Evolutionary conservation across 257 asterid genomes (phyloP), one percentile per base, ranked within the genome.

Genomic region (Fraxinus quadrangulata): DNA sequence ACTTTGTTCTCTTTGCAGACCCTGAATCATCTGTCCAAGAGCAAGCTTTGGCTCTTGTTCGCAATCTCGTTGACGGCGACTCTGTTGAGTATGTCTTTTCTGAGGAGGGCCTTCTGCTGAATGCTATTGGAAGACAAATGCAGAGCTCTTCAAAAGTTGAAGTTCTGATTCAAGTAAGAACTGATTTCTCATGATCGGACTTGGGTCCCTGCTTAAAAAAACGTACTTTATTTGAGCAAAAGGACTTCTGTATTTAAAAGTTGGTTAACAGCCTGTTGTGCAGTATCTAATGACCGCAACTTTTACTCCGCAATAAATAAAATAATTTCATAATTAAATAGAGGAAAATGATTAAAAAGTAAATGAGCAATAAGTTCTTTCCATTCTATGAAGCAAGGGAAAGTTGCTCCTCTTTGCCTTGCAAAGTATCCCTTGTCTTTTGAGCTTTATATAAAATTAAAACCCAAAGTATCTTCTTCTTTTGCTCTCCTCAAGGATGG

Each of bases 21-120:
- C 91, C 93, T 21, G 99, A 95, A 83, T 85, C 89, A 76, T 84
- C 90, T 47, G 97, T 95, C 80, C 98, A 93, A 85, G 97, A 86
- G 89, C 99, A 95, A 86, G 94, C 91, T 79, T 82, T 93, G 85
- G 96, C 94, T 78, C 84, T 95, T 79, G 82, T 87, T 75, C 81
- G 99, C 78, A 95, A 95, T 85, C 94, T 95, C 37, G 91, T 93
- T 81, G 97, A 88, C 85, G 97, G 99, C 63, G 87, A 87, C 82
- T 89, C 90, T 70, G 83, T 88, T 24, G 86, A 91, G 45, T 89
- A 84, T 84, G 91, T 90, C 61, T 86, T 95, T 83, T 87, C 88
- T 70, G 98, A 90, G 80, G 93, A 88, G 34, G 84, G 82, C 67
- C 86, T 81, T 78, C 85, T 95, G 81, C 82, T 95, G 78, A 90